phyloP scores from a whole-genome alignment of 768 basidiomycete genomes.

The Pholiota molesta region DNA sequence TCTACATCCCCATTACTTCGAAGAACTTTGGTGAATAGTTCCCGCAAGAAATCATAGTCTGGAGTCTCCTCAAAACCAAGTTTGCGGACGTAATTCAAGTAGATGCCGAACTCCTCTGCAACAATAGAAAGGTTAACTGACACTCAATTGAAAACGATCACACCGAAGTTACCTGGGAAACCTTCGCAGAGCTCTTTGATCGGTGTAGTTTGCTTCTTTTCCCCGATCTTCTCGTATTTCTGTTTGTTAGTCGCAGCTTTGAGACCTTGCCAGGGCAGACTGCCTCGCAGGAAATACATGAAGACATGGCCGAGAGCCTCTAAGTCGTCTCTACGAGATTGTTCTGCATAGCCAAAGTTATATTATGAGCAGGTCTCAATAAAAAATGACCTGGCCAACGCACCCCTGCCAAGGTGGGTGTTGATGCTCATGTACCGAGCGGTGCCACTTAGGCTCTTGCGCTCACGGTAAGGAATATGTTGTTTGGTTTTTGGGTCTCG shows the following conservation, averaged over 20 bases:
- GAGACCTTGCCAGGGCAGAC: conserved; percentile 97
- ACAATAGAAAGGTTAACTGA: conserved; percentile 11
- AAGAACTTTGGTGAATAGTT: conserved; percentile 92
- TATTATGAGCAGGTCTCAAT: conserved; percentile 11
- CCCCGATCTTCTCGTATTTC: conserved; percentile 99
- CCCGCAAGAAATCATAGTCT: conserved; percentile 97
- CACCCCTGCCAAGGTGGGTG: conserved; percentile 96
- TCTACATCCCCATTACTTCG: conserved; percentile 90
- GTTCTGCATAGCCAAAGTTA: conserved; percentile 49
- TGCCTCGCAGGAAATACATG: conserved; percentile 98
- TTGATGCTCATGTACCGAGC: conserved; percentile 99
- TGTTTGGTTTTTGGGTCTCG: conserved; percentile 99
- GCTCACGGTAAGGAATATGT: conserved; percentile 98
- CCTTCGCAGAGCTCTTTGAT: conserved; percentile 98
- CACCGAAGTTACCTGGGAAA: conserved; percentile 72
- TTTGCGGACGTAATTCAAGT: conserved; percentile 98
- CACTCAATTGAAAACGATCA: conserved; percentile 5
- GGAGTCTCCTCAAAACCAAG: conserved; percentile 99
- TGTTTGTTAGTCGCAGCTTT: conserved; percentile 99
- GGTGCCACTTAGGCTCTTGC: conserved; percentile 96
- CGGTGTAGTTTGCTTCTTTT: conserved; percentile 98
- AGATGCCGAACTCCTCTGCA: conserved; percentile 96
- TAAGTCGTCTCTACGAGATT: conserved; percentile 93
- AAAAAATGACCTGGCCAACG: conserved; percentile 22
- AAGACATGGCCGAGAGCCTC: conserved; percentile 99